Conservation (phyloP, 2,329 filamentous ascomycete genomes). For the Fusarium beomiforme region DNA sequence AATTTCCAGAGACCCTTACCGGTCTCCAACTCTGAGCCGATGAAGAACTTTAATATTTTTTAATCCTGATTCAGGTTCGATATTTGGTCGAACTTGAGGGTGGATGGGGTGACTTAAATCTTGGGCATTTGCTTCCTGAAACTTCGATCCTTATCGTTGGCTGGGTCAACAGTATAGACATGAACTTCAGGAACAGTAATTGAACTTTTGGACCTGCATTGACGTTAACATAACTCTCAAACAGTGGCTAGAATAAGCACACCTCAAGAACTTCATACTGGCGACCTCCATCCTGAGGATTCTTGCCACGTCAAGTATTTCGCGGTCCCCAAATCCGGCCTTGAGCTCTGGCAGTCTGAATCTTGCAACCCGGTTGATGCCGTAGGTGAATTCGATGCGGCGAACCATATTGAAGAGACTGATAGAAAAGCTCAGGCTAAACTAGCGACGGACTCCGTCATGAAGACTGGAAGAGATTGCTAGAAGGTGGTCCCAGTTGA, state of each 20-base stretch:
- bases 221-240: neutral
- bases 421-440: neutral
- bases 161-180: neutral
- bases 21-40: neutral
- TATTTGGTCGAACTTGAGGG: neutral
- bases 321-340: rapidly evolving
- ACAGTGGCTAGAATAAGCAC: rapidly evolving
- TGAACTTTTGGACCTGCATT: neutral
- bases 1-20: neutral
- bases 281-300: neutral
- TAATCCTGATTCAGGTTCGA: neutral
- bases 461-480: neutral
- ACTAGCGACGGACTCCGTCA: neutral
- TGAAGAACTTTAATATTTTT: neutral
- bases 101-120: neutral
- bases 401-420: neutral
- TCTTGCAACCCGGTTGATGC: neutral
- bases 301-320: neutral
- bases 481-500: neutral
- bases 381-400: neutral
- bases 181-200: neutral
- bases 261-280: neutral
- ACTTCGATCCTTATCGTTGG: neutral
- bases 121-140: neutral
- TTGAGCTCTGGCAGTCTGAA: neutral